Evolutionary conservation across 2,329 filamentous ascomycete species (phyloP), one percentile per base, ranked within the genome.

Genomic region (Endocalyx cinctus): DNA sequence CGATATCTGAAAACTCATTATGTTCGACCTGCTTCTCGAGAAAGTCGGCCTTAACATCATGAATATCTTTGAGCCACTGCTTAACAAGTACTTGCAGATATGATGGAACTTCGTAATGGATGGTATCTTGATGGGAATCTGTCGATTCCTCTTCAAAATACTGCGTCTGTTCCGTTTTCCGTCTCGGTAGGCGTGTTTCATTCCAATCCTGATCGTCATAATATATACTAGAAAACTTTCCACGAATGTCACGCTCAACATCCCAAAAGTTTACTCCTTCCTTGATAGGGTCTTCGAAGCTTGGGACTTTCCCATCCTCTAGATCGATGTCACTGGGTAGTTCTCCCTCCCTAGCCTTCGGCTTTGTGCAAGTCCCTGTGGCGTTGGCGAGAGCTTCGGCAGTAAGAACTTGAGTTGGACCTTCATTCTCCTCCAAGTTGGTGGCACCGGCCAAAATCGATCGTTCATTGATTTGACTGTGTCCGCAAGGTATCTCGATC

Each of bases 1-100:
- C 46, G 3, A 72, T 47, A 13, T 66, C 66, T 14, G 46, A 43
- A n/a, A 32, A 17, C 36, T 53, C 31, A 50, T 62, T 36, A 23
- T 58, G 8, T 17, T 55, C 3, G 50, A 60, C 33, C 17, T 58
- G 2, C 48, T 56, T 4, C 51, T 54, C 13, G 42, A 57, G 13
- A 52, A 66, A 36, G 35, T 58, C 10, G 33, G 39, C 28, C 12
- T 30, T 15, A 7, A 46, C 12, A 2, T 32, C 17, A 25, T 36
- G 42, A 6, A 43, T 35, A 17, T 8, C 14, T 12, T 28, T n/a
- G 8, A 31, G 19, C 50, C 50, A 54, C n/a, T 22, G 18, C 17
- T 41, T 29, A 13, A 52, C 29, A 16, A 39, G 46, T 14, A 27
- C 25, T 14, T 39, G 23, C 17, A 37, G 15, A 11, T 31, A 27